Evolutionary conservation across 805 yeast genomes (phyloP).

Genomic region (Metschnikowia koreensis): DNA sequence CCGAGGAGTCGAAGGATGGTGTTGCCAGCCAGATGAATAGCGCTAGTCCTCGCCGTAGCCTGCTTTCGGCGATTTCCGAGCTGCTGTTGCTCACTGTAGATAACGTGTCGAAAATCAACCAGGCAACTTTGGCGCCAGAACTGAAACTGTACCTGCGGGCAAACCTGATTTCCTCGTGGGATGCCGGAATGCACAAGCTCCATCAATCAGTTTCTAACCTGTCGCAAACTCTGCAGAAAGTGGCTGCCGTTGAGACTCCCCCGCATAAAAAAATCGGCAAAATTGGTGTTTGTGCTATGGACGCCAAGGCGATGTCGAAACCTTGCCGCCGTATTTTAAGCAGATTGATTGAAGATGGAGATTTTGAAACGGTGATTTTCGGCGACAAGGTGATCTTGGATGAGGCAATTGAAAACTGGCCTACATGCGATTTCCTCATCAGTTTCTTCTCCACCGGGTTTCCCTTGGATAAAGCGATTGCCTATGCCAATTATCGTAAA

Average conservation of each 20-base stretch:
- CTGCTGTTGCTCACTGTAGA: conserved; percentile 16
- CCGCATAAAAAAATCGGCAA: conserved; percentile 65
- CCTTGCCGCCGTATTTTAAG: conserved; percentile 92
- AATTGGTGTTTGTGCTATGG: conserved; percentile 99
- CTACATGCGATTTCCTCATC: conserved; percentile 93
- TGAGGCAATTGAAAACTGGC: conserved; percentile 96
- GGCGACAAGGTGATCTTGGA: conserved; percentile 96
- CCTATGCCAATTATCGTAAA: conserved; percentile 82
- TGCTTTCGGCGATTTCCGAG: conserved; percentile 19
- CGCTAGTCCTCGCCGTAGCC: conserved; percentile 17
- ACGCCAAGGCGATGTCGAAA: conserved; percentile 89
- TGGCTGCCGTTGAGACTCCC: conserved; percentile 25
- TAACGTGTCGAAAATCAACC: conserved; percentile 20
- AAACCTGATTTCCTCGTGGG: conserved; percentile 23
- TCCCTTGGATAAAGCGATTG: conserved; percentile 93
- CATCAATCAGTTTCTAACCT: conserved; percentile 38
- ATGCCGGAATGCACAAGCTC: conserved; percentile 24
- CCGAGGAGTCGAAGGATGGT: conserved; percentile 32
- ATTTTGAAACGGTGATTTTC: conserved; percentile 93
- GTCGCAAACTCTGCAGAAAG: conserved; percentile 28
- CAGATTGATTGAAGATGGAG: conserved; percentile 86
- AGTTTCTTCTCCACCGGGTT: conserved; percentile 95
- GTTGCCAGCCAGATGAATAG: conserved; percentile 16
- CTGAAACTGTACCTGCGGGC: conserved; percentile 20
- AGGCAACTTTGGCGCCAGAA: conserved; percentile 15